A percentile compares a stretch with the other conserved stretches of the same genome.
These are phyloP conservation scores for Penicillium sp. DNA, from an alignment of 2,329 filamentous ascomycete genomes.

Conservation along the genomic window DNA sequence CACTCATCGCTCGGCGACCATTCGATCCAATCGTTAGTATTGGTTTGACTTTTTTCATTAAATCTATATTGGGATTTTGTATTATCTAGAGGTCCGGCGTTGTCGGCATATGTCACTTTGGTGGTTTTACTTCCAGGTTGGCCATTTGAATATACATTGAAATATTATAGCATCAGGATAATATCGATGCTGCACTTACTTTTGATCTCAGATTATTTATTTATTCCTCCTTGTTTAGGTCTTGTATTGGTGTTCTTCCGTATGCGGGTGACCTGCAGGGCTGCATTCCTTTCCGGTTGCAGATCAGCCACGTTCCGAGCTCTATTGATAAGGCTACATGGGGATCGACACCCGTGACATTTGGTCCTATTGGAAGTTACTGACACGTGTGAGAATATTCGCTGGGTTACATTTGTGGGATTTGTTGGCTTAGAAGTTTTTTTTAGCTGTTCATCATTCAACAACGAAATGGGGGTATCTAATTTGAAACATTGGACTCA, in stretches of 20 bases:
- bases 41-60: background rate
- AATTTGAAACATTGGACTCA: background rate
- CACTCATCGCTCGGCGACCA: constrained; percentile 30
- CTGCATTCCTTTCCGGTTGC: background rate
- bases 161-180: background rate
- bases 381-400: background rate
- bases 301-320: background rate
- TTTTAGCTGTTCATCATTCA: background rate
- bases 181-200: background rate
- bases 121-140: background rate
- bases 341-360: background rate
- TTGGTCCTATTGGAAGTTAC: background rate
- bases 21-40: constrained; percentile 21
- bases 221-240: background rate
- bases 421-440: background rate
- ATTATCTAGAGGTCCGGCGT: constrained; percentile 13
- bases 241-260: background rate
- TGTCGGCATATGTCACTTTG: background rate
- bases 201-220: background rate
- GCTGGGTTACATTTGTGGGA: background rate
- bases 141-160: constrained; percentile 2
- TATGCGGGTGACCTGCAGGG: background rate
- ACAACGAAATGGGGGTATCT: background rate
- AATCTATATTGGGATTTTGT: constrained; percentile 1
- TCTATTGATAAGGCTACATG: background rate